Conservation (phyloP, 1,284 basidiomycete genomes). For the Earliella scabrosa region DNA sequence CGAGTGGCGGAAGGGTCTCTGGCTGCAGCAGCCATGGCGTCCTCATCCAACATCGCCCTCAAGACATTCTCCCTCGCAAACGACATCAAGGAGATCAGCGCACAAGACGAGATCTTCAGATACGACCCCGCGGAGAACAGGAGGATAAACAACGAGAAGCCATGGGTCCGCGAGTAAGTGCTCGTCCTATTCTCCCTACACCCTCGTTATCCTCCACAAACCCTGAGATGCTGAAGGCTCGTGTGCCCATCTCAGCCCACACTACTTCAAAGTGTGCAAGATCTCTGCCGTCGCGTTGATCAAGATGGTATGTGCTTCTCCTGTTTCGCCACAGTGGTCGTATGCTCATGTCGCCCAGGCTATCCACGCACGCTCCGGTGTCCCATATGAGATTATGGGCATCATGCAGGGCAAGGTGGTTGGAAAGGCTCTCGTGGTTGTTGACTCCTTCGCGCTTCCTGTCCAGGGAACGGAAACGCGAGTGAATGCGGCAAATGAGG, state of each 20-base stretch:
- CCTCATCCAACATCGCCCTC: slow-evolving; percentile 57
- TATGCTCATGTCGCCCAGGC: slow-evolving; percentile 55
- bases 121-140: slow-evolving; percentile 80
- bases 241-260: slow-evolving; percentile 59
- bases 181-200: background rate
- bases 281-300: slow-evolving; percentile 95
- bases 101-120: slow-evolving; percentile 81
- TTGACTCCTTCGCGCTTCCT: slow-evolving; percentile 96
- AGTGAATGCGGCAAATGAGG: slow-evolving; percentile 95
- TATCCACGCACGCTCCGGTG: slow-evolving; percentile 96
- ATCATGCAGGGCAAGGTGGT: slow-evolving; percentile 98
- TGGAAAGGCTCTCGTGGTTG: slow-evolving; percentile 85
- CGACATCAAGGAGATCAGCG: slow-evolving; percentile 70
- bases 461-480: slow-evolving; percentile 99
- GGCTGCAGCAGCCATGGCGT: slow-evolving; percentile 29
- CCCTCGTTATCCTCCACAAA: slow-evolving; percentile 88
- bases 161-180: slow-evolving; percentile 87
- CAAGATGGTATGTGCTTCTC: slow-evolving; percentile 83
- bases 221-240: background rate
- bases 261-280: slow-evolving; percentile 93
- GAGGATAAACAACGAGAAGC: slow-evolving; percentile 70
- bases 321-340: background rate
- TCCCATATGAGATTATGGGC: slow-evolving; percentile 99
- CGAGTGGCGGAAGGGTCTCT: slow-evolving; percentile 6
- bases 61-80: slow-evolving; percentile 88